Percentiles rank a stretch among this genome's conserved stretches.
Conservation (phyloP, 305 asterid species). For the Euphrasia arctica region DNA sequence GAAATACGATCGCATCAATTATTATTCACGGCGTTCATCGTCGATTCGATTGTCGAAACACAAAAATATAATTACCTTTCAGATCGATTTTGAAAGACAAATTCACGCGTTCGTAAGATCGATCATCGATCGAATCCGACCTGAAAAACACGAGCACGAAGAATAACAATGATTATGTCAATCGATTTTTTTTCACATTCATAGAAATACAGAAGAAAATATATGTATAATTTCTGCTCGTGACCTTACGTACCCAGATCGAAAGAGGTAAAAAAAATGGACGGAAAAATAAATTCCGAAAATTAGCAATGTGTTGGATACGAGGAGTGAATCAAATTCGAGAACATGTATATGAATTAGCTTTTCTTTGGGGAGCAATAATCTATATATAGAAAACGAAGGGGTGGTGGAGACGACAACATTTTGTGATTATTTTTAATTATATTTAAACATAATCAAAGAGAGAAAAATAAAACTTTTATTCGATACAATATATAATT, state of each 20-base stretch:
- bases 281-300: slow-evolving; percentile 15
- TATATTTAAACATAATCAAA: too few relatives aligned
- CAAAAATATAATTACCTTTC: too few relatives aligned
- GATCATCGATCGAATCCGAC: slow-evolving; percentile 15
- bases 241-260: slow-evolving; percentile 22
- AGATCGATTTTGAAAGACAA: too few relatives aligned
- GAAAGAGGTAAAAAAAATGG: slow-evolving; percentile 19
- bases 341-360: not conserved
- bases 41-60: too few relatives aligned
- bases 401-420: not conserved
- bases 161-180: not conserved
- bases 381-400: slow-evolving; percentile 27
- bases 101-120: slow-evolving; percentile 31
- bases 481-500: too few relatives aligned
- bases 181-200: not conserved
- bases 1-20: too few relatives aligned
- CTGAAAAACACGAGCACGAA: not conserved
- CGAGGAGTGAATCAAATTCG: not conserved
- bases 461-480: too few relatives aligned
- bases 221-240: not conserved
- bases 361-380: not conserved
- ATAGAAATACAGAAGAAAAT: not conserved
- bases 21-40: too few relatives aligned
- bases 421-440: too few relatives aligned
- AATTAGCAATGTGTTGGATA: slow-evolving; percentile 17